A percentile compares a stretch with the other conserved stretches of the same genome.
phyloP scores from a whole-genome alignment of 345 rosid species.

The Syzygium aqueum region DNA sequence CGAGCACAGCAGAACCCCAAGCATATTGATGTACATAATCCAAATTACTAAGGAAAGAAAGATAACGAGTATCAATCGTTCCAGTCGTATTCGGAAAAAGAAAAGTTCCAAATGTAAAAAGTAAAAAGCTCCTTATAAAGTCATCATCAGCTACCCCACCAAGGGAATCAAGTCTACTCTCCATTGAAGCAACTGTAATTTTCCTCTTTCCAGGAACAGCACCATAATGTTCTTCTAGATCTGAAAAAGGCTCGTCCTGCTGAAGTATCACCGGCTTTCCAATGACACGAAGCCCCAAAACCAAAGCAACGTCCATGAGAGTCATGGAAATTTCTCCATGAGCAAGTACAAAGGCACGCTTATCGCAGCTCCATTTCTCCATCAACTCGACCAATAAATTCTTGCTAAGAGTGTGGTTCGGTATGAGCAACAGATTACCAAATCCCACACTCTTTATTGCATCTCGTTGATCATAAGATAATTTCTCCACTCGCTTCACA shows the following conservation, averaged over 20 bases:
- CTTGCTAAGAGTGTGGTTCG: conserved; percentile 28
- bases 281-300: conserved; percentile 19
- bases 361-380: conserved; percentile 24
- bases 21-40: conserved; percentile 19
- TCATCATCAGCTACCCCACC: conserved; percentile 21
- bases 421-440: conserved; percentile 23
- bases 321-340: conserved; percentile 14
- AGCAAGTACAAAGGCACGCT: conserved; percentile 12
- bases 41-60: conserved; percentile 13
- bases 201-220: conserved; percentile 27
- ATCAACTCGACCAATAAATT: conserved; percentile 28
- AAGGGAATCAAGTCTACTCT: conserved; percentile 26
- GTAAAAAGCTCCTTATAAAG: conserved; percentile 26
- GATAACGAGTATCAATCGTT: conserved; percentile 28
- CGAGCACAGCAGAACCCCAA: conserved; percentile 39
- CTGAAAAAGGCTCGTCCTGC: conserved; percentile 24
- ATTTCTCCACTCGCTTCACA: conserved; percentile 23
- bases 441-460: conserved; percentile 22
- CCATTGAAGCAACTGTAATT: conserved; percentile 16
- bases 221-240: conserved; percentile 27
- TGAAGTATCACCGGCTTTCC: conserved; percentile 18
- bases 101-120: conserved; percentile 22
- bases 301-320: conserved; percentile 24
- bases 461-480: conserved; percentile 13
- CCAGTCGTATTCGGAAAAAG: conserved; percentile 27